These are phyloP conservation scores for Aspergillus udagawae DNA, from an alignment of 2,329 filamentous ascomycete species.

Conservation along the genomic window DNA sequence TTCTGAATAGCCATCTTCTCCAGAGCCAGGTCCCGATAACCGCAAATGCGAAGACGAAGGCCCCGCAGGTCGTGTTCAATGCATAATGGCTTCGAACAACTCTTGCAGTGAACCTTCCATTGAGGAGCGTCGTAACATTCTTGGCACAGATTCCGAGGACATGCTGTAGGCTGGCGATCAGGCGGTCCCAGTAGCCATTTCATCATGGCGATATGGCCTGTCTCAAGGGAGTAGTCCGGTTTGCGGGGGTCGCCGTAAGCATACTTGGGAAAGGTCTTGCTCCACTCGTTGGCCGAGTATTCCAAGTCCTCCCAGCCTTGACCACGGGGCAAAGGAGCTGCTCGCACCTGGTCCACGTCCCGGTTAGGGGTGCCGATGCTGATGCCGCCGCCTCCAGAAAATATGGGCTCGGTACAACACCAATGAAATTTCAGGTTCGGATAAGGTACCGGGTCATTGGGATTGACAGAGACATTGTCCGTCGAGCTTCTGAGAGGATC, in stretches of 20 bases:
- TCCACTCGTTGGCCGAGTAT: slow-evolving; percentile 42
- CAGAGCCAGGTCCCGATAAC: slow-evolving; percentile 51
- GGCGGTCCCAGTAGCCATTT: slow-evolving; percentile 47
- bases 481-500: slow-evolving; percentile 39
- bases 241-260: slow-evolving; percentile 38
- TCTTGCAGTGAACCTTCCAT: slow-evolving; percentile 58
- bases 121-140: slow-evolving; percentile 56
- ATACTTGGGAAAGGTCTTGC: slow-evolving; percentile 36
- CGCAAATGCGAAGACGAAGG: slow-evolving; percentile 54
- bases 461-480: slow-evolving; percentile 31
- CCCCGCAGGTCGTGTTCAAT: slow-evolving; percentile 58
- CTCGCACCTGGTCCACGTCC: slow-evolving; percentile 54
- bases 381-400: slow-evolving; percentile 57
- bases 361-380: slow-evolving; percentile 52
- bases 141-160: slow-evolving; percentile 54
- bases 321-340: slow-evolving; percentile 52
- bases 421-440: slow-evolving; percentile 55
- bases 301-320: slow-evolving; percentile 56
- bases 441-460: slow-evolving; percentile 33
- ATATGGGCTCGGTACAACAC: slow-evolving; percentile 58
- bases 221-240: slow-evolving; percentile 37
- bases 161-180: slow-evolving; percentile 44
- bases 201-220: slow-evolving; percentile 42
- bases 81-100: slow-evolving; percentile 54
- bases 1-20: slow-evolving; percentile 45